Base-by-base conservation (phyloP, 2,329 filamentous ascomycete species). In the Pyrenochaeta sp. region DNA sequence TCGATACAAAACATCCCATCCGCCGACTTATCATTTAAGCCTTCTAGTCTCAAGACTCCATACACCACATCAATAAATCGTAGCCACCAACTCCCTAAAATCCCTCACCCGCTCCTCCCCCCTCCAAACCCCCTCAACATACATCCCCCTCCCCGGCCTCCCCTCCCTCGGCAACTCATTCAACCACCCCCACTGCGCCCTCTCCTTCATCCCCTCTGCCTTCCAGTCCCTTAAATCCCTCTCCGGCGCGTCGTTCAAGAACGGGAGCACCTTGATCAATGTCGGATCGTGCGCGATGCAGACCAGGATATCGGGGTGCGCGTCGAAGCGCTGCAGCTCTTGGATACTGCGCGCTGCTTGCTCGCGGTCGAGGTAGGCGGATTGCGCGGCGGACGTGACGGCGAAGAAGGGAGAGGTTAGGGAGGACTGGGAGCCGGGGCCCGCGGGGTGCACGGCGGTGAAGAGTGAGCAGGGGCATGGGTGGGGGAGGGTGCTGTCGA, bases 241-340 rank as follows among this genome's bases (percentile, higher is more conserved):
- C 1, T 44, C 31, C 7, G 40, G 45, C 21, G 29, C 23, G 10
- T 35, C 29, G n/a, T 48, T 48, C 20, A 49, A 18, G 11, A 49
- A 44, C 3, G 40, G 40, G 13, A 41, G 17, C 1, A 49, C 41
- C 17, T 39, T 39, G 4, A 51, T 37, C 19, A 54, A 30, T 5
- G 41, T 46, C 1, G 53, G 41, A 34, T 54, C 53, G 20, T 56
- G 50, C 21, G 50, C 53, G 7, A 53, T 49, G n/a, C 47, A 57
- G 2, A 54, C 45, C 7, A 57, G 24, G 9, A 54, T 24, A 27
- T 54, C 29, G 1, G 39, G 41, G 28, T 51, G 27, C 10, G 35
- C 39, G 27, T 57, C 53, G 17, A 54, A 51, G 10, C 14, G 21
- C 20, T 50, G 41, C 4, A 57, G 27, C 18, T 47, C 32, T 15